Evolutionary conservation across 345 rosid species (phyloP).

Genomic region (Ailanthus altissimus): DNA sequence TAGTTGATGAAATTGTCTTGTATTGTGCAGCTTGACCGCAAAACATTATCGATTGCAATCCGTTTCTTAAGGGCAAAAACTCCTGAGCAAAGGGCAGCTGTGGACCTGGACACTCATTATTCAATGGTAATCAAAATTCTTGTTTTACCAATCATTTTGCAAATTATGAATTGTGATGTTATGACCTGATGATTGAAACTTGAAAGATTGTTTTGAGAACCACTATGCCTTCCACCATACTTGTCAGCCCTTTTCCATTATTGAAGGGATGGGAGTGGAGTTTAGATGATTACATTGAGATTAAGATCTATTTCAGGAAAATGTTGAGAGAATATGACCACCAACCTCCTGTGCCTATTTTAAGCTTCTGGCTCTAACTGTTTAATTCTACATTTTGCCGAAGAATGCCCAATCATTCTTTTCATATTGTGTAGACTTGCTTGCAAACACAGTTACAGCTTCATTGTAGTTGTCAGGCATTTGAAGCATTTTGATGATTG

Average conservation of each 20-base stretch:
- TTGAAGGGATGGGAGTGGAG: neutral
- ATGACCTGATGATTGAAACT: neutral
- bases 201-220: neutral
- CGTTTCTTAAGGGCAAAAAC: slow-evolving; percentile 88
- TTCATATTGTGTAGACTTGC: too few species aligned
- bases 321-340: neutral
- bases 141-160: neutral
- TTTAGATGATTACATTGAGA: slow-evolving; percentile 7
- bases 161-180: too few species aligned
- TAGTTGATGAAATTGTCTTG: slow-evolving; percentile 2
- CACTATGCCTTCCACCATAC: neutral
- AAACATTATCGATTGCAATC: slow-evolving; percentile 68
- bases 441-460: too few species aligned
- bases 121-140: slow-evolving; percentile 49
- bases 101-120: slow-evolving; percentile 96
- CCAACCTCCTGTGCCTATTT: too few species aligned
- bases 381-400: too few species aligned
- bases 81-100: slow-evolving; percentile 92
- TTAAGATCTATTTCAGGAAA: slow-evolving; percentile 2
- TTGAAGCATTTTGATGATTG: neutral
- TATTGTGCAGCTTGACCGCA: slow-evolving; percentile 63
- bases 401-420: too few species aligned
- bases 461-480: too few species aligned
- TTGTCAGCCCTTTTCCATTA: neutral
- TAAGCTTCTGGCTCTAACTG: too few species aligned